Percentiles rank a stretch among this genome's conserved stretches.
phyloP scores from a whole-genome alignment of 371 early-diverging fungal species.

The Entomophthora muscae region DNA sequence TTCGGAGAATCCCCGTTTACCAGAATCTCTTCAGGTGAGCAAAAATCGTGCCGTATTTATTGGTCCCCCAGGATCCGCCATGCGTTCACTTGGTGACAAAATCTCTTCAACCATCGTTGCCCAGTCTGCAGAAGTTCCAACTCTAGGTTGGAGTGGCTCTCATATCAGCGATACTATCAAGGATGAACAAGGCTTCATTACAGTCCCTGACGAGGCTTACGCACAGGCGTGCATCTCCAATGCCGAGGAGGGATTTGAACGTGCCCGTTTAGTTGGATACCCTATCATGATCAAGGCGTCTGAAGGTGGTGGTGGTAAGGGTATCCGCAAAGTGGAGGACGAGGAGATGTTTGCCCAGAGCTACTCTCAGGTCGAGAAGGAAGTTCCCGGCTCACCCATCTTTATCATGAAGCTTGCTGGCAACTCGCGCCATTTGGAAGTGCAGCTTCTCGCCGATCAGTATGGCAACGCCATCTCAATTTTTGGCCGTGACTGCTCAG shows the following conservation, averaged over 20 bases:
- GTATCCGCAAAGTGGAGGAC: constrained; percentile 81
- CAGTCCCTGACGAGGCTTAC: constrained; percentile 56
- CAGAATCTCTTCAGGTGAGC: constrained; percentile 68
- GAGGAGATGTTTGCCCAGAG: constrained; percentile 51
- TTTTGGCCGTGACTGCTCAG: constrained; percentile 97
- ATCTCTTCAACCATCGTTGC: too few relatives aligned
- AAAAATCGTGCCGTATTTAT: constrained; percentile 52
- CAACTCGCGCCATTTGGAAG: constrained; percentile 93
- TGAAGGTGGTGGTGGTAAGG: constrained; percentile 99
- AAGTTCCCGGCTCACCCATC: too few relatives aligned
- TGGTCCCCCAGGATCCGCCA: too few relatives aligned
- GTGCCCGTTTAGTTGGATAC: too few relatives aligned
- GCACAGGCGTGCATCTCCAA: constrained; percentile 60
- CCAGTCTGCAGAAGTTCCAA: constrained; percentile 88
- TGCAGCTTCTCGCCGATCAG: too few relatives aligned
- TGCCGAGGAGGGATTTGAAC: too few relatives aligned
- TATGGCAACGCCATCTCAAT: too few relatives aligned
- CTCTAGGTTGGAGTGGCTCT: too few relatives aligned
- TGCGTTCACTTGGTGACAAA: too few relatives aligned
- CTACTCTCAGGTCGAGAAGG: too few relatives aligned
- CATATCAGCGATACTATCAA: constrained; percentile 42
- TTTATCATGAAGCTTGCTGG: too few relatives aligned
- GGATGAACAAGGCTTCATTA: constrained; percentile 42
- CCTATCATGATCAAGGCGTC: constrained; percentile 98
- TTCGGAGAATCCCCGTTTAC: constrained; percentile 92